Percentiles rank a stretch among this genome's conserved stretches.
phyloP scores from a whole-genome alignment of 352 stramenopile species.

The Globisporangium paddicum region DNA sequence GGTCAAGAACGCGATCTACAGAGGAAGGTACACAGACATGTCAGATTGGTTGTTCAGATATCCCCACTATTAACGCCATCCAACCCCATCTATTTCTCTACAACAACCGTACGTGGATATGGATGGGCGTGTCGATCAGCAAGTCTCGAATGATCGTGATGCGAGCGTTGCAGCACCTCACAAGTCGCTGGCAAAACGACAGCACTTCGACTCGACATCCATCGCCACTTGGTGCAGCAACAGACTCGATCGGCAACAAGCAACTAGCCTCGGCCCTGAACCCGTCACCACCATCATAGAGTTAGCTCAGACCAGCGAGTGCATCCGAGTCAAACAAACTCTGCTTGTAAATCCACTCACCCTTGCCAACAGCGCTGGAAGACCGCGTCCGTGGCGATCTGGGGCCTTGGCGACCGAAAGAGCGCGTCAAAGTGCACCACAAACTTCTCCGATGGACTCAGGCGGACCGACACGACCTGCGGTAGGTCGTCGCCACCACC shows the following conservation, averaged over 20 bases:
- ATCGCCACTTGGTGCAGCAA: not conserved
- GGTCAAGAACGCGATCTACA: conserved; percentile 50
- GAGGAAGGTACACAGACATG: not conserved
- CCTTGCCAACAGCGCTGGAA: conserved; percentile 55
- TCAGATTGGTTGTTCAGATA: no score
- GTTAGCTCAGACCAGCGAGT: not conserved
- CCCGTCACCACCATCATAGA: not conserved
- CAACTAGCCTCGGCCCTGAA: conserved; percentile 11
- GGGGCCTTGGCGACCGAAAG: conserved; percentile 23
- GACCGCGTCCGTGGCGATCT: conserved; percentile 29
- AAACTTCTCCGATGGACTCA: conserved; percentile 39
- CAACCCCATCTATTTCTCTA: not conserved
- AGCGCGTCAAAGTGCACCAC: conserved; percentile 50
- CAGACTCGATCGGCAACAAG: conserved; percentile 10
- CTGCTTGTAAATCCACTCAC: conserved; percentile 15
- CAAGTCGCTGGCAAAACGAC: conserved; percentile 31
- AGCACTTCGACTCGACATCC: conserved; percentile 10
- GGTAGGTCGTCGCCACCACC: conserved; percentile 16
- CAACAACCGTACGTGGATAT: conserved; percentile 51
- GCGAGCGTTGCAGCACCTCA: conserved; percentile 26
- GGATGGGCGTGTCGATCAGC: conserved; percentile 47
- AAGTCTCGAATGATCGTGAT: conserved; percentile 39
- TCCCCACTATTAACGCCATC: not conserved
- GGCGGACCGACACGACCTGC: conserved; percentile 2
- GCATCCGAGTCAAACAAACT: no score